These are phyloP conservation scores for Cyberlindnera mississippiensis DNA, from an alignment of 805 yeast genomes.

Conservation along the genomic window DNA sequence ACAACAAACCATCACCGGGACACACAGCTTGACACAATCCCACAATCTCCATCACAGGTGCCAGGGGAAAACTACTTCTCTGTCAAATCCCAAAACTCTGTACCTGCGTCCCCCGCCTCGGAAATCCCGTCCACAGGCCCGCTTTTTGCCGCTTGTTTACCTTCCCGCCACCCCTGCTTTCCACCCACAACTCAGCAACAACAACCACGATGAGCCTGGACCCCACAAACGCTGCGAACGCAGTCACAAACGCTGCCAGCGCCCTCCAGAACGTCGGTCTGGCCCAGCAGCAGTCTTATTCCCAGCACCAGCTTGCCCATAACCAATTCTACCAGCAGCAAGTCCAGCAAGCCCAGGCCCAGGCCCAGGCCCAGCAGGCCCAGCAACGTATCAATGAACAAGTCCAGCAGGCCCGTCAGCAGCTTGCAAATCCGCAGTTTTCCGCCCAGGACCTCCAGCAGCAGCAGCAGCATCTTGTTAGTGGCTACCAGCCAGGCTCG, in stretches of 20 bases:
- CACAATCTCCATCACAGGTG: too few species aligned
- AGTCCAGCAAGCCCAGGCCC: conserved; percentile 19
- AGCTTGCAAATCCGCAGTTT: conserved; percentile 6
- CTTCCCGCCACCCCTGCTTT: neutral
- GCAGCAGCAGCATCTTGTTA: conserved; percentile 15
- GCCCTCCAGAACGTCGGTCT: conserved; percentile 25
- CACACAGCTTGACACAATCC: conserved; percentile 11
- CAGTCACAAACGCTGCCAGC: conserved; percentile 22
- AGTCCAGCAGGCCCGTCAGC: conserved; percentile 21
- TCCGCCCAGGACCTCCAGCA: conserved; percentile 8
- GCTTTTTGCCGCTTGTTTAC: too few species aligned
- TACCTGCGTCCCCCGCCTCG: too few species aligned
- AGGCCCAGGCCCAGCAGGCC: conserved; percentile 8
- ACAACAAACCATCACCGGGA: conserved; percentile 7
- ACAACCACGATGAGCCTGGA: conserved; percentile 16
- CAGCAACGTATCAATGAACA: conserved; percentile 20
- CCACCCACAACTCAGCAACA: neutral
- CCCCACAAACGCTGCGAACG: conserved; percentile 13
- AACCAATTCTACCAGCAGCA: conserved; percentile 22
- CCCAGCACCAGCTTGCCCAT: conserved; percentile 20
- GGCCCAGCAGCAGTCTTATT: conserved; percentile 13
- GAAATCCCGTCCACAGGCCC: too few species aligned
- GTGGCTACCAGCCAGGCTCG: conserved; percentile 12
- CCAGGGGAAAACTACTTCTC: too few species aligned
- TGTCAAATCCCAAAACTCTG: too few species aligned